Evolutionary conservation across 1,284 basidiomycete species (phyloP).

Genomic region (Pseudozyma sp.): DNA sequence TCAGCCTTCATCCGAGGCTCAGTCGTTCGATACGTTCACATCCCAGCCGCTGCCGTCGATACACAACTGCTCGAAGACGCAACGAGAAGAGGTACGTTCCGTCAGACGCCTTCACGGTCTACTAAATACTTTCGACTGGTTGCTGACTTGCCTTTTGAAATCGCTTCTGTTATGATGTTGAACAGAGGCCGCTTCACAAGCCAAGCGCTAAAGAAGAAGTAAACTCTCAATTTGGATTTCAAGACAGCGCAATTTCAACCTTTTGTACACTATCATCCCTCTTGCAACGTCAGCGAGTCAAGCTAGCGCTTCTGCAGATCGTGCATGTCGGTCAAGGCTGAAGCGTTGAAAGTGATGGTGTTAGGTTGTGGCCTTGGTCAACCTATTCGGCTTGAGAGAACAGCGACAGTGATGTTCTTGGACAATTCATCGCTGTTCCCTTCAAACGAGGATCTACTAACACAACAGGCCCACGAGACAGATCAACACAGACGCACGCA

Average conservation of each 20-base stretch:
- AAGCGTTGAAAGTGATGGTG: no score
- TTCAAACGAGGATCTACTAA: neutral
- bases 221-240: neutral
- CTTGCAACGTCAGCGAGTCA: neutral
- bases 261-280: slow-evolving; percentile 23
- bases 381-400: no score
- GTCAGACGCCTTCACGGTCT: neutral
- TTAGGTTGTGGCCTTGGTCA: no score
- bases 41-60: slow-evolving; percentile 92
- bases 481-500: slow-evolving; percentile 2
- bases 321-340: no score
- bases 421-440: neutral
- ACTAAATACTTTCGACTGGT: neutral
- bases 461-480: neutral
- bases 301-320: neutral
- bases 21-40: slow-evolving; percentile 95
- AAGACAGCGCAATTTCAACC: neutral
- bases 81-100: slow-evolving; percentile 80
- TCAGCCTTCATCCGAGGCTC: slow-evolving; percentile 99
- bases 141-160: neutral
- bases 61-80: slow-evolving; percentile 97
- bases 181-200: slow-evolving; percentile 50
- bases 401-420: neutral
- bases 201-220: slow-evolving; percentile 28
- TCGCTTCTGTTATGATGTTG: neutral